Percentiles rank a stretch among this genome's conserved stretches.
Evolutionary conservation across 305 asterid species (phyloP).

Genomic region (Petunia hybrid): DNA sequence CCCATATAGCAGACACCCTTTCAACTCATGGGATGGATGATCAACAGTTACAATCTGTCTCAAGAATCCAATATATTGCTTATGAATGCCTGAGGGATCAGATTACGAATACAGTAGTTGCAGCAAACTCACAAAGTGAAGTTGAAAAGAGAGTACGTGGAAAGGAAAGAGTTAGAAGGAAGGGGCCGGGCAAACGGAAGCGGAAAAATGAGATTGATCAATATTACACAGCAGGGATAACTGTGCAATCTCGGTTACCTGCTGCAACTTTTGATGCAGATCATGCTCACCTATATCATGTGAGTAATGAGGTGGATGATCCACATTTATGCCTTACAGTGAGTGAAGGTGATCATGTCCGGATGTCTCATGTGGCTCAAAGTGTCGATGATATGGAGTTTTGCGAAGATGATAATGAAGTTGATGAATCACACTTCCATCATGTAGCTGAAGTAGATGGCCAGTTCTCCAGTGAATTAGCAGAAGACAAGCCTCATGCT

Average conservation of each 20-base stretch:
- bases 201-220: slow-evolving; percentile 72
- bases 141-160: slow-evolving; percentile 67
- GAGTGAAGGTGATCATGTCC: slow-evolving; percentile 38
- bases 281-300: slow-evolving; percentile 49
- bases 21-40: slow-evolving; percentile 90
- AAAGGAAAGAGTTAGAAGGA: slow-evolving; percentile 87
- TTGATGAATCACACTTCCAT: slow-evolving; percentile 43
- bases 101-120: slow-evolving; percentile 50
- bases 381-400: slow-evolving; percentile 63
- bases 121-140: slow-evolving; percentile 56
- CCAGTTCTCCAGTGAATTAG: slow-evolving; percentile 48
- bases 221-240: slow-evolving; percentile 47
- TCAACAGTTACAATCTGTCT: slow-evolving; percentile 69
- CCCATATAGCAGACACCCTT: slow-evolving; percentile 72
- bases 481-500: slow-evolving; percentile 47
- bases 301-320: slow-evolving; percentile 49
- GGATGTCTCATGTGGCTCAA: slow-evolving; percentile 36
- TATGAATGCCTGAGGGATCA: slow-evolving; percentile 87
- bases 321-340: slow-evolving; percentile 43
- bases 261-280: slow-evolving; percentile 45
- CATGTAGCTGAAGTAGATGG: slow-evolving; percentile 39
- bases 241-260: slow-evolving; percentile 40
- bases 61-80: slow-evolving; percentile 73
- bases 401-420: slow-evolving; percentile 41
- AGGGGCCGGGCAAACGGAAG: slow-evolving; percentile 68